Base-by-base conservation (phyloP, 352 stramenopile genomes). In the Phytopythium mirpurense region DNA sequence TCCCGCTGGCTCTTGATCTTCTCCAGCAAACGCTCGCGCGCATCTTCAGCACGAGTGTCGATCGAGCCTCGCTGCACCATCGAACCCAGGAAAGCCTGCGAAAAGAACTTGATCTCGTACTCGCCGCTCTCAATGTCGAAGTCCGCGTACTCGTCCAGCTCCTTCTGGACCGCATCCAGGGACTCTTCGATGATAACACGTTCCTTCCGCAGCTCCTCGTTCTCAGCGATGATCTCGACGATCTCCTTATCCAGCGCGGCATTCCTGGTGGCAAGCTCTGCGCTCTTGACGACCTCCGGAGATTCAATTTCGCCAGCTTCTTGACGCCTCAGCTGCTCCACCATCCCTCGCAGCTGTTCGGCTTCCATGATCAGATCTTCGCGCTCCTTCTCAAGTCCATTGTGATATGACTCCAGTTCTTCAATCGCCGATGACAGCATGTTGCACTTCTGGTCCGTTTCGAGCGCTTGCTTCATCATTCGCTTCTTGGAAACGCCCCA, bases 221-320 rank as follows among this genome's bases (percentile, higher is more conserved):
- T 91, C 51, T 90, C 80, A 6, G 70, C 65, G 26, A 88, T 80
- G 41, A 89, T 70, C 7, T 90, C 79, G 1, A 53, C 70, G 11
- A 93, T 83, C 50, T 93, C 80, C 21, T 88, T 83, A 50, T 86
- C 78, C 1, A 93, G 65, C 7, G 72, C 71, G 1, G 49, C 64
- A 40, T 83, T 84, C 40, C 74, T 67, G 26, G 69, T 65, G 23
- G 59, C 69, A 29, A 93, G 41, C 38, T 88, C 75, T 32, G 67
- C 65, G 4, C 78, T 81, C 35, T 79, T 78, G 34, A 67, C 40
- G 18, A 88, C 74, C 54, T 93, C 83, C 18, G 70, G 63, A 7
- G 83, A 93, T 35, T 85, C 75, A 16, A 90, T 67, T 40, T 74
- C 45, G 2, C 83, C 80, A 18, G 63, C 57, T 37, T 71, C 56